These are phyloP conservation scores for Leucocoprinus leucothites DNA, from an alignment of 768 basidiomycete genomes.

Conservation along the genomic window DNA sequence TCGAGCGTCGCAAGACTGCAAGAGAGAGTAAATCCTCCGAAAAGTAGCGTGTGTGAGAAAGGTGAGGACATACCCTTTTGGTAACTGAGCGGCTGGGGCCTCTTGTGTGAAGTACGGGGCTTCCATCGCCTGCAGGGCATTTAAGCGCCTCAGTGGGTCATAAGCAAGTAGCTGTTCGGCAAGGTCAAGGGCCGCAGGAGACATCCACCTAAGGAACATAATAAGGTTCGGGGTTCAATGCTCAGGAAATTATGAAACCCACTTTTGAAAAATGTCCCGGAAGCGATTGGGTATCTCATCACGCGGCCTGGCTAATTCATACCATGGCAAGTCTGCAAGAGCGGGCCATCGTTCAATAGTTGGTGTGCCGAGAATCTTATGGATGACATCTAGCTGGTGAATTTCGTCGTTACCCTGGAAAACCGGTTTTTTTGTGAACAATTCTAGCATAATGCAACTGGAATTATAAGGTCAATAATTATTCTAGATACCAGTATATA, in stretches of 20 bases:
- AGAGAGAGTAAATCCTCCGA: slow-evolving; percentile 3
- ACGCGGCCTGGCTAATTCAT: slow-evolving; percentile 93
- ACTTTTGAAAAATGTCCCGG: slow-evolving; percentile 85
- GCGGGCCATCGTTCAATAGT: slow-evolving; percentile 79
- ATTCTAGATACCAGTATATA: not conserved
- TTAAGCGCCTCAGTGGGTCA: slow-evolving; percentile 74
- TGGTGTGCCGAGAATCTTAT: slow-evolving; percentile 88
- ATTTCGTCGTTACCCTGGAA: slow-evolving; percentile 99
- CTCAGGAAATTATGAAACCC: slow-evolving; percentile 18
- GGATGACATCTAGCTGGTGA: slow-evolving; percentile 92
- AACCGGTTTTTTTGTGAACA: slow-evolving; percentile 93
- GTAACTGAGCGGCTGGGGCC: slow-evolving; percentile 67
- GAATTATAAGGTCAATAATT: not conserved
- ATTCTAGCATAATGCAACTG: slow-evolving; percentile 98
- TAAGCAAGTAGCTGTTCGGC: slow-evolving; percentile 80
- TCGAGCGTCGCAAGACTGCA: slow-evolving; percentile 72
- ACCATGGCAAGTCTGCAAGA: slow-evolving; percentile 89
- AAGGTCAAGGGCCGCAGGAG: slow-evolving; percentile 82
- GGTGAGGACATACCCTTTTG: slow-evolving; percentile 74
- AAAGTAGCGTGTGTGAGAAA: slow-evolving; percentile 8
- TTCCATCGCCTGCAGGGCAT: slow-evolving; percentile 77
- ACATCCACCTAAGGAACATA: slow-evolving; percentile 65
- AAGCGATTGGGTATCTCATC: slow-evolving; percentile 73
- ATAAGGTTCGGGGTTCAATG: slow-evolving; percentile 2
- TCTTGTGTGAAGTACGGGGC: slow-evolving; percentile 85